Evolutionary conservation across 805 yeast genomes (phyloP).

Genomic region (Metschnikowia henanensis): DNA sequence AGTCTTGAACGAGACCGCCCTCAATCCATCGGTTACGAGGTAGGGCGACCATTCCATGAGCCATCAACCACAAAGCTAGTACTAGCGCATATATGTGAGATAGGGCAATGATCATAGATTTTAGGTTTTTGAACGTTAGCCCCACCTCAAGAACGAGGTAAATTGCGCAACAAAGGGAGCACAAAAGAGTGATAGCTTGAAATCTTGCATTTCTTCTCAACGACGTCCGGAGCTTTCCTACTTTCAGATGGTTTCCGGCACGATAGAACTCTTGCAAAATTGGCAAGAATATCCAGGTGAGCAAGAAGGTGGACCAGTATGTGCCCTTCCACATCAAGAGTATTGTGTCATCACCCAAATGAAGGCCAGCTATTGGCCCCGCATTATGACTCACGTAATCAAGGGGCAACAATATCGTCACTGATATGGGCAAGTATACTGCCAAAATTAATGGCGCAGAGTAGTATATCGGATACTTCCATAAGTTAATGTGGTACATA

Average conservation of each 20-base stretch:
- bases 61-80: slow-evolving; percentile 79
- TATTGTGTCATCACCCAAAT: slow-evolving; percentile 22
- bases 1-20: slow-evolving; percentile 29
- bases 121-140: slow-evolving; percentile 53
- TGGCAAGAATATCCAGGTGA: slow-evolving; percentile 80
- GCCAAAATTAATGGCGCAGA: slow-evolving; percentile 53
- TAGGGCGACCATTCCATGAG: slow-evolving; percentile 71
- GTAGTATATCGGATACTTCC: slow-evolving; percentile 40
- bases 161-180: slow-evolving; percentile 53
- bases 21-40: slow-evolving; percentile 52
- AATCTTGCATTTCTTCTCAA: slow-evolving; percentile 55
- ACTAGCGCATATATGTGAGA: slow-evolving; percentile 77
- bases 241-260: slow-evolving; percentile 60
- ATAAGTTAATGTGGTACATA: slow-evolving; percentile 35
- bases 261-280: slow-evolving; percentile 69
- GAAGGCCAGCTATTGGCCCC: slow-evolving; percentile 40
- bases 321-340: slow-evolving; percentile 68
- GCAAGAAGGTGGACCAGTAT: slow-evolving; percentile 77
- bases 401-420: slow-evolving; percentile 69
- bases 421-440: slow-evolving; percentile 72
- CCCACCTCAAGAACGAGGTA: slow-evolving; percentile 60
- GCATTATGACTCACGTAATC: slow-evolving; percentile 63
- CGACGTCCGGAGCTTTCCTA: slow-evolving; percentile 54
- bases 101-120: slow-evolving; percentile 67
- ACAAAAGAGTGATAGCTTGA: slow-evolving; percentile 55